A percentile compares a stretch with the other conserved stretches of the same genome.
Evolutionary conservation across 768 basidiomycete species (phyloP).

Genomic region (Psilocybe azurescens): DNA sequence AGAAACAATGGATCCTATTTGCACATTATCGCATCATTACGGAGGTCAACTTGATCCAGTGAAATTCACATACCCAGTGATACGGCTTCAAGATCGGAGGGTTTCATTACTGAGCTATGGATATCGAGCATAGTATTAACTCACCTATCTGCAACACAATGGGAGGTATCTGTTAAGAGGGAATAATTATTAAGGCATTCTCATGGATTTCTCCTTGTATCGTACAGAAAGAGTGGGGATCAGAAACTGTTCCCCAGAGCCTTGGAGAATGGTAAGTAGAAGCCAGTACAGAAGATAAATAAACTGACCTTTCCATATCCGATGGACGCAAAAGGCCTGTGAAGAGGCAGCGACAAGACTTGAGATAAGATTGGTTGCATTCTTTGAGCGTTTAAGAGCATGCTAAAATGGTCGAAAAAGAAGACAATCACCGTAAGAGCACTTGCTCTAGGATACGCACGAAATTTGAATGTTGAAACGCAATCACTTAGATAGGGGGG

Average conservation of each 20-base stretch:
- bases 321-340: constrained; percentile 3
- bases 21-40: neutral
- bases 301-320: constrained; percentile 7
- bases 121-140: neutral
- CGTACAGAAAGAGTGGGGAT: constrained; percentile 4
- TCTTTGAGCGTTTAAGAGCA: neutral
- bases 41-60: too few species aligned
- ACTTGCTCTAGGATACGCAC: neutral
- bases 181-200: neutral
- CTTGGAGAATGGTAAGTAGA: neutral
- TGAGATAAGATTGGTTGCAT: constrained; percentile 1
- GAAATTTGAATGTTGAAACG: neutral
- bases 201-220: too few species aligned
- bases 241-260: neutral
- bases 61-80: neutral
- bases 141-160: constrained; percentile 5
- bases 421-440: neutral
- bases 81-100: neutral
- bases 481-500: neutral
- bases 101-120: neutral
- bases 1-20: neutral
- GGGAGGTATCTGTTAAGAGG: neutral
- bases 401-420: neutral
- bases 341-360: neutral
- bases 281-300: neutral